Base-by-base conservation (phyloP, 2,329 filamentous ascomycete species). In the Phaeosphaeriaceae sp. region DNA sequence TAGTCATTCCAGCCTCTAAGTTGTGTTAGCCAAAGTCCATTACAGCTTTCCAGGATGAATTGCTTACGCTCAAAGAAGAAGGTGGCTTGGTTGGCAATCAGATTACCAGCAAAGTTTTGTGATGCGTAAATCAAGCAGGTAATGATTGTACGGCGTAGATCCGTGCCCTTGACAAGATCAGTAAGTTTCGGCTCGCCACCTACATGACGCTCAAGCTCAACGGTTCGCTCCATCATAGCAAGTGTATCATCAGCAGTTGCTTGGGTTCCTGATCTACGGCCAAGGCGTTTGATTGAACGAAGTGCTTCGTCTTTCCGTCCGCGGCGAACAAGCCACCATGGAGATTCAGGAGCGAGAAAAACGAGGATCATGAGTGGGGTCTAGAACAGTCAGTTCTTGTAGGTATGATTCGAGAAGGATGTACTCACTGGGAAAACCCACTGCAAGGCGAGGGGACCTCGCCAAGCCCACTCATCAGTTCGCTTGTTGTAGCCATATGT, bases 141-240 rank as follows among this genome's bases (percentile, higher is more conserved):
- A 62, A 83, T 81, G 57, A 78, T 57, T 28, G 83, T 81, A 58
- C 82, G 77, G 69, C 79, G 76, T 18, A 72, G 70, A 63, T 85
- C 81, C 32, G 76, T 79, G 45, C 82, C 82, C 58, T 79, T 82
- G 68, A 77, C 78, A 13, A 84, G 71, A 51, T 84, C 82, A 15
- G 79, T 7, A 16, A 77, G 72, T 52, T 48, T 78, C 48, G 81
- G 79, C 49, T 76, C 67, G 58, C 77, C 78, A 17, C 73, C 68
- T 13, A 67, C 67, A 53, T 74, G 72, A 1, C 51, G 48, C 73
- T 85, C 82, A 30, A 83, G 74, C 47, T 83, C 79, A 41, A 83
- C 74, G 30, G 75, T 95, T 65, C 92, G 88, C 1, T 89, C 83
- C 87, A 96, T 94, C 87, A 93, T 42, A 9, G 48, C 42, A n/a